Conservation (phyloP, 2,329 filamentous ascomycete genomes). For the Xylaria hypoxylon region DNA sequence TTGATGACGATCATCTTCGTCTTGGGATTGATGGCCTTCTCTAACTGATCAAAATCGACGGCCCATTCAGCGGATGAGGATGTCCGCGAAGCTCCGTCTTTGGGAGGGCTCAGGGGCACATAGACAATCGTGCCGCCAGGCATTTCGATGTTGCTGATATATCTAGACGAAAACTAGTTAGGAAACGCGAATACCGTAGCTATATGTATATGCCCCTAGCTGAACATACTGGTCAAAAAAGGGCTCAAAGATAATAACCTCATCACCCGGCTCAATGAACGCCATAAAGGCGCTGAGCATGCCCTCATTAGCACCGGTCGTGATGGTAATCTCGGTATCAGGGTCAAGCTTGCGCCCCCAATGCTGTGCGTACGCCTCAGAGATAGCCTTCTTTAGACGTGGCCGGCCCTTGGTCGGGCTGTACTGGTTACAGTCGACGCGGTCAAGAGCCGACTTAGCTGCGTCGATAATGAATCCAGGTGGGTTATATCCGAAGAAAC, state of each 20-base stretch:
- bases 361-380: slow-evolving; percentile 89
- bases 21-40: slow-evolving; percentile 81
- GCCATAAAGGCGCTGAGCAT: slow-evolving; percentile 99
- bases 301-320: slow-evolving; percentile 89
- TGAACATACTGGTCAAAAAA: slow-evolving; percentile 89
- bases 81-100: slow-evolving; percentile 80
- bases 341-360: slow-evolving; percentile 87
- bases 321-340: slow-evolving; percentile 93
- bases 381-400: slow-evolving; percentile 90
- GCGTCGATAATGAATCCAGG: slow-evolving; percentile 91
- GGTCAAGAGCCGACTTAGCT: slow-evolving; percentile 87
- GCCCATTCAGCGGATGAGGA: slow-evolving; percentile 90
- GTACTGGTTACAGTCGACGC: slow-evolving; percentile 98
- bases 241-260: slow-evolving; percentile 97
- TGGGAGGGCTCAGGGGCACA: slow-evolving; percentile 91
- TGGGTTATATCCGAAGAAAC: slow-evolving; percentile 93
- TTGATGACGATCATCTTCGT: slow-evolving; percentile 98
- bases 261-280: slow-evolving; percentile 93
- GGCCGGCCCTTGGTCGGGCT: slow-evolving; percentile 94
- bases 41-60: slow-evolving; percentile 84
- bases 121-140: slow-evolving; percentile 94
- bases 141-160: slow-evolving; percentile 99
- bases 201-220: neutral
- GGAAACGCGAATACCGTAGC: neutral
- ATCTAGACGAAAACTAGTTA: slow-evolving; percentile 58